phyloP scores from a whole-genome alignment of 1,284 basidiomycete species.

The Leucoagaricus sp. region DNA sequence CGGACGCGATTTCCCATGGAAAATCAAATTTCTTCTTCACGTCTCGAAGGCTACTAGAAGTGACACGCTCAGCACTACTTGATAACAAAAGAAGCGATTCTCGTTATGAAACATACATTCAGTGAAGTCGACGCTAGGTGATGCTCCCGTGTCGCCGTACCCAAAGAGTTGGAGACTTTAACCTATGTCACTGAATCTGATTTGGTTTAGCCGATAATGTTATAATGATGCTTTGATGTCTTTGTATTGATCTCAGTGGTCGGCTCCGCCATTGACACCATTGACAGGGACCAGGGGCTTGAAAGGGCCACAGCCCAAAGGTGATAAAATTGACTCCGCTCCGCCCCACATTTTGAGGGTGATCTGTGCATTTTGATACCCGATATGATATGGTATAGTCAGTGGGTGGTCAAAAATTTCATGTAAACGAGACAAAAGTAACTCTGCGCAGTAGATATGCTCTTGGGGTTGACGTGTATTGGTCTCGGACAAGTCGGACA shows the following conservation, averaged over 20 bases:
- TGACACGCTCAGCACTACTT: not conserved
- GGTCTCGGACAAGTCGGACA: conserved; percentile 6
- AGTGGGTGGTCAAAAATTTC: not conserved
- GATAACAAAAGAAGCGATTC: not conserved
- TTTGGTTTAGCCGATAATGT: not conserved
- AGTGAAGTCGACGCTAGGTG: not conserved
- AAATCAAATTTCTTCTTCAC: not conserved
- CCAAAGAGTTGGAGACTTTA: conserved; percentile 6
- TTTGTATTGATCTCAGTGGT: not conserved
- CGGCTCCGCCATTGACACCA: not conserved
- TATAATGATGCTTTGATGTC: not conserved
- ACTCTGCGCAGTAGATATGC: not conserved
- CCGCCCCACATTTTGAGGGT: not conserved
- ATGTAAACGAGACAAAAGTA: not conserved
- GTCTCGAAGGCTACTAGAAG: not conserved
- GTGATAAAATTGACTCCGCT: conserved; percentile 4
- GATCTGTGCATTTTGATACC: not conserved
- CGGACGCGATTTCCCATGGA: not conserved
- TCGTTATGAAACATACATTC: not conserved
- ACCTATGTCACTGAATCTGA: not conserved
- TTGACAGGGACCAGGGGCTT: not conserved
- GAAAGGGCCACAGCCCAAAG: not conserved
- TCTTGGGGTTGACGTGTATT: not conserved
- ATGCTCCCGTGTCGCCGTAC: not conserved
- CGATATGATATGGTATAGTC: not conserved